Evolutionary conservation across 202 grass and related monocot genomes (phyloP), one percentile per base, ranked within the genome.

Genomic region (Hordeum pubiflorum): DNA sequence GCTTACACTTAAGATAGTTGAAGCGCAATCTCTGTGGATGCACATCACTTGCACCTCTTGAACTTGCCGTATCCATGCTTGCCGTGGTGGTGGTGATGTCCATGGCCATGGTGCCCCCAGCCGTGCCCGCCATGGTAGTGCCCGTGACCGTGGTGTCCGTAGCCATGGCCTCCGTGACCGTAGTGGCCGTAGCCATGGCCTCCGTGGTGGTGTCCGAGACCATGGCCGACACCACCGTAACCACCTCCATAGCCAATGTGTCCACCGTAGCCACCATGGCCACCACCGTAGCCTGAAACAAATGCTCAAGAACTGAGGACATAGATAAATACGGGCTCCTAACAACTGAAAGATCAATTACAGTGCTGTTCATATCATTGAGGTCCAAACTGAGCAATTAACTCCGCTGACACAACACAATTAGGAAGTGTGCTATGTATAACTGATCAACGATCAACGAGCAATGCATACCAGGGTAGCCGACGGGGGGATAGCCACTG

Each of bases 251-350:
- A 33, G 7, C 73, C 75, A 40, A 52, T 78, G 33, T 50, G 76
- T 34, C 83, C 83, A 20, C 56, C 38, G 0, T 75, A 38, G 9
- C 84, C 81, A 14, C 86, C 79, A 15, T 84, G 74, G 13, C 86
- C 79, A 23, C 63, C 79, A 4, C 82, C 88, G 20, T 88, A 38
- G 21, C 79, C 88, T 91, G 69, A 20, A 75, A 85, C 24, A 37
- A 9, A 81, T 26, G 23, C 14, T 14, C 7, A 27, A 72, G 0
- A 58, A 31, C 0, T 4, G 4, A 20, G 26, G 67, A 1, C 22
- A 44, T 27, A 14, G 1, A 17, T 50, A 50, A 50, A 50, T 50
- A 10, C 0, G 2, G 41, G 24, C 5, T 8, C 20, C 2, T n/a
- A 50, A 71, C 1, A 50, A 50, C 5, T 17, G 14, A 50, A 50